phyloP scores from a whole-genome alignment of 108 stramenopile species.

The Skeletonema costatum region DNA sequence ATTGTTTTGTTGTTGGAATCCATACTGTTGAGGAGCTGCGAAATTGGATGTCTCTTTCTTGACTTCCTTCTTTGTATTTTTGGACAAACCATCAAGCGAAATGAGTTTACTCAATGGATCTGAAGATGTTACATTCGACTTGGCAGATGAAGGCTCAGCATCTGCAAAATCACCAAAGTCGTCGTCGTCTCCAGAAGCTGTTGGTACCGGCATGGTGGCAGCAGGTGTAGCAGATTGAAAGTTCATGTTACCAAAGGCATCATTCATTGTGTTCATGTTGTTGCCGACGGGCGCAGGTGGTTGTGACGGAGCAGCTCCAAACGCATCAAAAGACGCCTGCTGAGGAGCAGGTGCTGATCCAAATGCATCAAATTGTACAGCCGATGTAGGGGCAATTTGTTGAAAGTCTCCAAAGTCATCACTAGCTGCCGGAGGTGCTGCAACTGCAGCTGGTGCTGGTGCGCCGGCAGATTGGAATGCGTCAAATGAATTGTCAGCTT shows the following conservation, averaged over 20 bases:
- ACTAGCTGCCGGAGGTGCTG: constrained; percentile 19
- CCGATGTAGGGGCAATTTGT: constrained; percentile 36
- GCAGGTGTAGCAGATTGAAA: constrained; percentile 14
- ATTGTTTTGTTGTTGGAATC: constrained; percentile 4
- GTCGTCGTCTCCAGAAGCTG: constrained; percentile 52
- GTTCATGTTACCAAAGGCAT: constrained; percentile 51
- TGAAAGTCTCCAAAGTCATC: constrained; percentile 56
- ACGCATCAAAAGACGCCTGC: constrained; percentile 64
- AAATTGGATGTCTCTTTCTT: constrained; percentile 41
- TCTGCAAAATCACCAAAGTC: constrained; percentile 75
- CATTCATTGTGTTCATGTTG: constrained; percentile 45
- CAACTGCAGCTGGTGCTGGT: constrained; percentile 13
- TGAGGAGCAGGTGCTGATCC: constrained; percentile 32
- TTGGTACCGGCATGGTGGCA: constrained; percentile 1
- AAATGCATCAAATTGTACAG: constrained; percentile 66
- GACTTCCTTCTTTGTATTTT: constrained; percentile 62
- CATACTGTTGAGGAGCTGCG: constrained; percentile 40
- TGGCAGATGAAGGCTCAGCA: constrained; percentile 45
- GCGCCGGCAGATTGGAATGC: constrained; percentile 35
- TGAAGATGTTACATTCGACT: constrained; percentile 40
- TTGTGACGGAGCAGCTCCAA: constrained; percentile 33
- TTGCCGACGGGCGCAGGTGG: not conserved
- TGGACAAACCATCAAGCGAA: constrained; percentile 75
- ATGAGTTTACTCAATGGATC: constrained; percentile 82
- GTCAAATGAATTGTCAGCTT: constrained; percentile 41